Percentiles rank a stretch among this genome's conserved stretches.
These are phyloP conservation scores for Euptelea pleiosperma DNA, from an alignment of 164 flowering plant genomes.

Conservation along the genomic window DNA sequence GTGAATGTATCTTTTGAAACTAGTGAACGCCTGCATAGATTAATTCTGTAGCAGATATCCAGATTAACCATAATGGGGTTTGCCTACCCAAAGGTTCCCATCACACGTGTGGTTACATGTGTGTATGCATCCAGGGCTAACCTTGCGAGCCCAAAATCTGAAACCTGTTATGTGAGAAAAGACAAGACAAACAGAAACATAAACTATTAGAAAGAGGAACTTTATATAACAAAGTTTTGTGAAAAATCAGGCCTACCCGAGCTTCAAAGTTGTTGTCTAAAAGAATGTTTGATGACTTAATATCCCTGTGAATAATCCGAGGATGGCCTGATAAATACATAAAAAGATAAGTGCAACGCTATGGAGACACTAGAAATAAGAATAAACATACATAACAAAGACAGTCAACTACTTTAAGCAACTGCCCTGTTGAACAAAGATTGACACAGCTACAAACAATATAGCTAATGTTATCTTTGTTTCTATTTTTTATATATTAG, in stretches of 20 bases:
- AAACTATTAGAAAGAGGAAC: not conserved
- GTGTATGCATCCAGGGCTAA: slow-evolving; percentile 69
- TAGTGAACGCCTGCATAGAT: no score
- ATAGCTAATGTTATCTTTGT: no score
- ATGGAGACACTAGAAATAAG: no score
- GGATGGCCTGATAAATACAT: slow-evolving; percentile 65
- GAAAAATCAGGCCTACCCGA: slow-evolving; percentile 40
- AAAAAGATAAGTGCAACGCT: no score
- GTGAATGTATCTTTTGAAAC: no score
- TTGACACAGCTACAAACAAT: no score
- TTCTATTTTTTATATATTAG: no score
- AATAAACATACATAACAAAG: not conserved
- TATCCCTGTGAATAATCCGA: slow-evolving; percentile 86
- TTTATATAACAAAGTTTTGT: not conserved
- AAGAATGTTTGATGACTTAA: slow-evolving; percentile 91
- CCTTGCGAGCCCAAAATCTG: slow-evolving; percentile 94
- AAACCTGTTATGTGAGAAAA: slow-evolving; percentile 46
- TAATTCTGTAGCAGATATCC: not conserved
- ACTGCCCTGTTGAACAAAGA: no score
- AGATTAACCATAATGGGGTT: not conserved
- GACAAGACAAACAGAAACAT: slow-evolving; percentile 5
- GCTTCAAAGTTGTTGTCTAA: slow-evolving; percentile 78
- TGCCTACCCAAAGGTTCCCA: slow-evolving; percentile 94
- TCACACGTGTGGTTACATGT: slow-evolving; percentile 83
- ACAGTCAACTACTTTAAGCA: not conserved